Evolutionary conservation across 768 basidiomycete species (phyloP).

Genomic region (Phylloporus rhodoxanthus): DNA sequence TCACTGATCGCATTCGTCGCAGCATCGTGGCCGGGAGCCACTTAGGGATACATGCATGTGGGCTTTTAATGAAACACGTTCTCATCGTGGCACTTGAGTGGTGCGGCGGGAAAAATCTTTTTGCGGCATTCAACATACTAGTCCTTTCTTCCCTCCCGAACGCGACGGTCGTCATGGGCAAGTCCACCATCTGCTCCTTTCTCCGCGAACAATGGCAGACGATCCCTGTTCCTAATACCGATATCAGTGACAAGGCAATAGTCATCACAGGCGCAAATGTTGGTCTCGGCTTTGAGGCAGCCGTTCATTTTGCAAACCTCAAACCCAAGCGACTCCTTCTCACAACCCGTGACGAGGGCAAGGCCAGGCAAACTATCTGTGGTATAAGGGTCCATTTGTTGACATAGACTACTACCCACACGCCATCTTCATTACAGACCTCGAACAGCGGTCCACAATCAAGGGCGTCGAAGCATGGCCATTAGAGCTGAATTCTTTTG

Average conservation of each 20-base stretch:
- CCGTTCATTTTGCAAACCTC: conserved; percentile 22
- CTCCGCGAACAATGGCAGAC: conserved; percentile 26
- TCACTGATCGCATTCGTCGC: background rate
- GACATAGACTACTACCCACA: background rate
- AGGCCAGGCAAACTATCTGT: conserved; percentile 15
- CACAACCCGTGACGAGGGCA: conserved; percentile 22
- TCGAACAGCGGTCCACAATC: conserved; percentile 11
- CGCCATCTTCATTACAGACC: conserved; percentile 6
- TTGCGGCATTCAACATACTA: background rate
- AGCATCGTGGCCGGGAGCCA: background rate
- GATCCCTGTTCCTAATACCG: conserved; percentile 19
- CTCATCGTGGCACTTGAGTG: background rate
- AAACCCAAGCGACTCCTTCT: conserved; percentile 21
- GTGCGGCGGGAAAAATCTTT: background rate
- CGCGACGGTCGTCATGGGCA: conserved; percentile 19
- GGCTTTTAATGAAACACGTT: background rate
- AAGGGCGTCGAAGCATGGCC: conserved; percentile 26
- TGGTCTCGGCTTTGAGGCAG: conserved; percentile 30
- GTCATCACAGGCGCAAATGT: conserved; percentile 24
- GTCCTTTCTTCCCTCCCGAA: background rate
- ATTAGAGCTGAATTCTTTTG: conserved; percentile 31
- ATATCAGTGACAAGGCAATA: conserved; percentile 21
- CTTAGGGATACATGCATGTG: background rate
- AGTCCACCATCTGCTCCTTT: conserved; percentile 13
- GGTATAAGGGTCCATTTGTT: conserved; percentile 6